phyloP scores from a whole-genome alignment of 306 rosid species.

The Abrus pulchellus region DNA sequence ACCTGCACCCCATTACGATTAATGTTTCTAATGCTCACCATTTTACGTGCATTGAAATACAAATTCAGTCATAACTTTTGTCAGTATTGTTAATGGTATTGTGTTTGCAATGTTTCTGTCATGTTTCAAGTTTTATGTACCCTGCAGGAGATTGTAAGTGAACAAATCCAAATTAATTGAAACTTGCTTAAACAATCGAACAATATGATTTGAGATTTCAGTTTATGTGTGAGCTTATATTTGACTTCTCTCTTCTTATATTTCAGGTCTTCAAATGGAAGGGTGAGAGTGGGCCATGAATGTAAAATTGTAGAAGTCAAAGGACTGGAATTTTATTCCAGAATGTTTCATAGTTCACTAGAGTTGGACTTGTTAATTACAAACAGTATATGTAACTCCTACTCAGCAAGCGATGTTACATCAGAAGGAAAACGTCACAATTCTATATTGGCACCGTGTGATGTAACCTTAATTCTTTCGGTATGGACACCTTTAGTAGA shows the following conservation, averaged over 20 bases:
- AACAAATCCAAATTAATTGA: constrained; percentile 34
- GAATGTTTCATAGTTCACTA: constrained; percentile 57
- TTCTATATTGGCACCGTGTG: constrained; percentile 86
- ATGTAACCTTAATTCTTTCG: constrained; percentile 74
- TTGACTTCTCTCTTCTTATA: constrained; percentile 46
- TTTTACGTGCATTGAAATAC: constrained; percentile 21
- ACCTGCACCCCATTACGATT: neutral
- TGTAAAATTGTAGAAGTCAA: constrained; percentile 53
- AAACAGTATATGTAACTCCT: constrained; percentile 51
- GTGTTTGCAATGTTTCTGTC: constrained; percentile 37
- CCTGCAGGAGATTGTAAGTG: constrained; percentile 27
- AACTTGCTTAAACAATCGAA: constrained; percentile 36
- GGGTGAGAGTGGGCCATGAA: no score
- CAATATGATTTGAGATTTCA: constrained; percentile 14
- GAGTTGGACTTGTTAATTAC: constrained; percentile 59
- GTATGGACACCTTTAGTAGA: constrained; percentile 57
- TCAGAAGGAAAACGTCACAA: constrained; percentile 52
- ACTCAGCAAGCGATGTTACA: constrained; percentile 43
- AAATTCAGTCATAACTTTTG: constrained; percentile 16
- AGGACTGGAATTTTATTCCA: constrained; percentile 85
- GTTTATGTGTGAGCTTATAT: constrained; percentile 38
- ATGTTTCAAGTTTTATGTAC: constrained; percentile 25
- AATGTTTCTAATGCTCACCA: constrained; percentile 30
- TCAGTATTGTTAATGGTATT: neutral
- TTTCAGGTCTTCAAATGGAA: constrained; percentile 49